phyloP scores from a whole-genome alignment of 352 stramenopile genomes.

The Globisporangium sylvaticum region DNA sequence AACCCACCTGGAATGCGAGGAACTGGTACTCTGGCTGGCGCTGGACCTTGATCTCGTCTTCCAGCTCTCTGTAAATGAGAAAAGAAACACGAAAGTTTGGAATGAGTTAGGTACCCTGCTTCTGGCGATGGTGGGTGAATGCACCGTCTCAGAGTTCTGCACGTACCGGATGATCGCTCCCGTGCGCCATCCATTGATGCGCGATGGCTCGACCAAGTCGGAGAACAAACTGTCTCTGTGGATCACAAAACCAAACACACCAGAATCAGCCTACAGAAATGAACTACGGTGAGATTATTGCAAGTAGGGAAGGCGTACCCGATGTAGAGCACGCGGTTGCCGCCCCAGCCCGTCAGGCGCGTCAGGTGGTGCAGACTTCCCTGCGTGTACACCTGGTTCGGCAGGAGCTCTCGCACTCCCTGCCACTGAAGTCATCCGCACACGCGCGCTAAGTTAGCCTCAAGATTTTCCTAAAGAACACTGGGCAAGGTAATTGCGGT shows the following conservation, averaged over 20 bases:
- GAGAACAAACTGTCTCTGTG: conserved; percentile 90
- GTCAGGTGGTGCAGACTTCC: conserved; percentile 68
- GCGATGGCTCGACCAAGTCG: conserved; percentile 91
- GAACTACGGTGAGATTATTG: neutral
- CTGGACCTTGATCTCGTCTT: conserved; percentile 77
- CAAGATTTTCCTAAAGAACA: too few species aligned
- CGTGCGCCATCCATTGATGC: conserved; percentile 91
- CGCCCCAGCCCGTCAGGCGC: conserved; percentile 56
- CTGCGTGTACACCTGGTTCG: conserved; percentile 74
- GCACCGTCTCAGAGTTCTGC: neutral
- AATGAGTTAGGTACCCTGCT: neutral
- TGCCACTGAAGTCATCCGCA: conserved; percentile 38
- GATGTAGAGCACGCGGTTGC: conserved; percentile 90
- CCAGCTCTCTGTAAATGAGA: conserved; percentile 59
- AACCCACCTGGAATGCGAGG: conserved; percentile 51
- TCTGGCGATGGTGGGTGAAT: neutral
- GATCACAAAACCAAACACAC: neutral
- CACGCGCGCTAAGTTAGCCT: neutral
- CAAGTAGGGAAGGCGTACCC: conserved; percentile 38
- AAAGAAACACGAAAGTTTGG: neutral
- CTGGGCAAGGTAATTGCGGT: too few species aligned
- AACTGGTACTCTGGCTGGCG: conserved; percentile 51
- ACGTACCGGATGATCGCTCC: conserved; percentile 87
- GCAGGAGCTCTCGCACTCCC: conserved; percentile 55
- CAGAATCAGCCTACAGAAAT: neutral